Percentiles rank a stretch among this genome's conserved stretches.
Evolutionary conservation across 75 land plant genomes (phyloP).

Genomic region (Chamaecyparis obtusa): DNA sequence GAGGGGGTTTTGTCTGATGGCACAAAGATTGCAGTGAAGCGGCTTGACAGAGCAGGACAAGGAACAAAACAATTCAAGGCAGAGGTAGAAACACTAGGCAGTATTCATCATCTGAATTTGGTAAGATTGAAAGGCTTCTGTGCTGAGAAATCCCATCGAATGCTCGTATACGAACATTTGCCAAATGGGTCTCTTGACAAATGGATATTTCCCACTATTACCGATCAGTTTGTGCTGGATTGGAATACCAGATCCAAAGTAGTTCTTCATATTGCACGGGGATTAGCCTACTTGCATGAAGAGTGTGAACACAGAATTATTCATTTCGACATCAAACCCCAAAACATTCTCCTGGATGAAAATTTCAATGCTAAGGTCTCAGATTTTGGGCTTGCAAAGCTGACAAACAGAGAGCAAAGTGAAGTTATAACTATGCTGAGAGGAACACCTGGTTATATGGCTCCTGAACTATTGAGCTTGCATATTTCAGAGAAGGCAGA

Average conservation of each 20-base stretch:
- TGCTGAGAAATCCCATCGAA: neutral
- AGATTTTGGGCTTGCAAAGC: constrained; percentile 17
- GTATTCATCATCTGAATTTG: constrained; percentile 44
- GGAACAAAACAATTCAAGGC: constrained; percentile 32
- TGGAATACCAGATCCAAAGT: neutral
- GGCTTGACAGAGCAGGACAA: constrained; percentile 3
- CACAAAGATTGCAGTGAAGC: neutral
- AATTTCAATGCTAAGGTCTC: constrained; percentile 34
- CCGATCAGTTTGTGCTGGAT: neutral
- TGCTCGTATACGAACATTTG: neutral
- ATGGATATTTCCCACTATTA: neutral
- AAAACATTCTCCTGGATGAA: neutral
- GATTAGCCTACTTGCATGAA: neutral
- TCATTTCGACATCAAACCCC: constrained; percentile 3
- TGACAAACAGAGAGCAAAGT: constrained; percentile 18
- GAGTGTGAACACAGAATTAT: neutral
- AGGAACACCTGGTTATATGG: constrained; percentile 41
- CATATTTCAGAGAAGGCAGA: constrained; percentile 9
- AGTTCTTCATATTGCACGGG: neutral
- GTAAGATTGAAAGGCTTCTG: neutral
- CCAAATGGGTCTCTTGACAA: constrained; percentile 10
- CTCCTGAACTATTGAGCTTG: constrained; percentile 6
- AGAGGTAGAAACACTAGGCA: constrained; percentile 40
- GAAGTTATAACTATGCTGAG: constrained; percentile 22
- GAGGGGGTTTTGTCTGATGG: neutral